Conservation (phyloP, 495 filamentous ascomycete genomes). For the Letharia columbiana region DNA sequence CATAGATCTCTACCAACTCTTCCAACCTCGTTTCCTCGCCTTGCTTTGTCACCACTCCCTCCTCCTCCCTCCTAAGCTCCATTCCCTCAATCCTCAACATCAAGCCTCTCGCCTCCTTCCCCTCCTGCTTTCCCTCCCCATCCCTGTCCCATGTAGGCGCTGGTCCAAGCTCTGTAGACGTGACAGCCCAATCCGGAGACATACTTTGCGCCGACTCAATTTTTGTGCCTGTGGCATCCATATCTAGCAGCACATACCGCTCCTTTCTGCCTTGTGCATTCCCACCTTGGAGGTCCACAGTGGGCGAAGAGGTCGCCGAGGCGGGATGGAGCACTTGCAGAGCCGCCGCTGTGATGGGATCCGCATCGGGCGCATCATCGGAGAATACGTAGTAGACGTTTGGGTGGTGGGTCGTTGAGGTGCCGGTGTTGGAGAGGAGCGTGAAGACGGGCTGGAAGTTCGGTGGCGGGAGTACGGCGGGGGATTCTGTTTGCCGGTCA, state of each 20-base stretch:
- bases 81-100: conserved; percentile 26
- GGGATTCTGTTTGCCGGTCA: conserved; percentile 17
- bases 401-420: conserved; percentile 56
- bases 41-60: not conserved
- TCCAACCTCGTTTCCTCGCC: conserved; percentile 18
- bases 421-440: conserved; percentile 41
- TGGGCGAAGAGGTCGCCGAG: conserved; percentile 11
- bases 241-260: conserved; percentile 49
- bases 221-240: conserved; percentile 36
- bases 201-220: conserved; percentile 44
- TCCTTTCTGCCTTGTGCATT: conserved; percentile 26
- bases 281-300: not conserved
- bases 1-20: conserved; percentile 20
- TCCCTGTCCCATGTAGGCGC: conserved; percentile 46
- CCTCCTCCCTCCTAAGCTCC: conserved; percentile 6
- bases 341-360: conserved; percentile 51
- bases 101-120: conserved; percentile 15
- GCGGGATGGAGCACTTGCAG: conserved; percentile 34
- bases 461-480: conserved; percentile 19
- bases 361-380: conserved; percentile 59
- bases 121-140: conserved; percentile 6
- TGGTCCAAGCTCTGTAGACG: conserved; percentile 38
- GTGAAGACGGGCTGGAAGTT: conserved; percentile 47
- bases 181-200: conserved; percentile 45
- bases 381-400: conserved; percentile 84